A percentile compares a stretch with the other conserved stretches of the same genome.
These are phyloP conservation scores for Gonapodya sp. DNA, from an alignment of 192 early-diverging fungal species.

Conservation along the genomic window DNA sequence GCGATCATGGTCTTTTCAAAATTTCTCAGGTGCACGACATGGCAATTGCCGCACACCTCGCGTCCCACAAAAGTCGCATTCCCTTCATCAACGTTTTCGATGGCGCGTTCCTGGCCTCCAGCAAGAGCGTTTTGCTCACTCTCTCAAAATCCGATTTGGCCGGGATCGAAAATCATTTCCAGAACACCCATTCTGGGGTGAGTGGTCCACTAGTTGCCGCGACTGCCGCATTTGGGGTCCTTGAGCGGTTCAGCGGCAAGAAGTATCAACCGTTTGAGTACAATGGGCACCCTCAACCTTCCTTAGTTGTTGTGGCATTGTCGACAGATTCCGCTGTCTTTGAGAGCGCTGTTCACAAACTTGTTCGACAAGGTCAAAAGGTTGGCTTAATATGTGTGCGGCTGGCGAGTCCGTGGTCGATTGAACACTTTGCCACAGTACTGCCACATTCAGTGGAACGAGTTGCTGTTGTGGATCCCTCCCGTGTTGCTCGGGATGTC, in stretches of 20 bases:
- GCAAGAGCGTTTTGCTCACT: slow-evolving; percentile 16
- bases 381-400: slow-evolving; percentile 72
- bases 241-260: slow-evolving; percentile 37
- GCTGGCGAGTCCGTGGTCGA: slow-evolving; percentile 76
- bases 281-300: slow-evolving; percentile 56
- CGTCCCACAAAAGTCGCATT: slow-evolving; percentile 24
- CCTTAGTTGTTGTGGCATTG: slow-evolving; percentile 69
- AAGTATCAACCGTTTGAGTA: slow-evolving; percentile 76
- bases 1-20: too few species aligned
- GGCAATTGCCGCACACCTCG: slow-evolving; percentile 71
- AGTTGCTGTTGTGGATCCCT: slow-evolving; percentile 67
- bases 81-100: slow-evolving; percentile 21
- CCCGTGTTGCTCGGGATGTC: slow-evolving; percentile 17
- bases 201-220: slow-evolving; percentile 4
- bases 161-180: slow-evolving; percentile 23
- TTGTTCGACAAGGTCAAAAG: slow-evolving; percentile 23
- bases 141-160: slow-evolving; percentile 1
- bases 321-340: slow-evolving; percentile 47
- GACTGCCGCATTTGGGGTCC: slow-evolving; percentile 20
- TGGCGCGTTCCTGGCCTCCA: slow-evolving; percentile 33
- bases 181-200: slow-evolving; percentile 34
- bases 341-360: slow-evolving; percentile 35
- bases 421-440: slow-evolving; percentile 52
- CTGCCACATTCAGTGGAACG: slow-evolving; percentile 58
- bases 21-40: slow-evolving; percentile 83